phyloP scores from a whole-genome alignment of 2,329 filamentous ascomycete genomes.

The Ceratocystis cacaofunesta region DNA sequence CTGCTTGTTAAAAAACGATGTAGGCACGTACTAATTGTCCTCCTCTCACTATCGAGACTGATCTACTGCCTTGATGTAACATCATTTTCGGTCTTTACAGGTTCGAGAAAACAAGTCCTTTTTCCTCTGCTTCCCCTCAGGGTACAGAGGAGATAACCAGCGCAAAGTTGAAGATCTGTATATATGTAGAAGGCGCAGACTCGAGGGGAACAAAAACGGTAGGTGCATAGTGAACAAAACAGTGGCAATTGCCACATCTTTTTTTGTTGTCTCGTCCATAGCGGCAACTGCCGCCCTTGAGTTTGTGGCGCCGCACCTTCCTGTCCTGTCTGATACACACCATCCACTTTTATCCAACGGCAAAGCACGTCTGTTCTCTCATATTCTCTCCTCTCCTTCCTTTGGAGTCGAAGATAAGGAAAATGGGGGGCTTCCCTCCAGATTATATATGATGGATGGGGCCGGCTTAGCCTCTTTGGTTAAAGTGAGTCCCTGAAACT shows the following conservation, averaged over 20 bases:
- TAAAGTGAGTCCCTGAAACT: background rate
- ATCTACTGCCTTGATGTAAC: background rate
- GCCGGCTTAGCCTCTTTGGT: too few relatives aligned
- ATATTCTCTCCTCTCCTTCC: background rate
- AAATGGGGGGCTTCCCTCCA: background rate
- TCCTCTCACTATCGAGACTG: background rate
- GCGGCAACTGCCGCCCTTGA: background rate
- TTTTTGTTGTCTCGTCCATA: background rate
- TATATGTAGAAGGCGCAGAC: background rate
- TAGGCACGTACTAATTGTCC: too few relatives aligned
- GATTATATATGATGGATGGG: background rate
- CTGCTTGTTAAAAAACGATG: too few relatives aligned
- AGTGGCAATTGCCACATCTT: background rate
- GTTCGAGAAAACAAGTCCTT: background rate
- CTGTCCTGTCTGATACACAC: background rate
- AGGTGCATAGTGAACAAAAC: background rate
- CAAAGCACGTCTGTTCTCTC: background rate
- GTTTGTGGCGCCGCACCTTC: background rate
- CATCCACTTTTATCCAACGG: background rate
- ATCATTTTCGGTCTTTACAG: background rate
- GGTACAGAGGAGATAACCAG: background rate
- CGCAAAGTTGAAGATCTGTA: background rate
- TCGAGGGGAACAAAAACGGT: background rate
- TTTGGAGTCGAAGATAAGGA: background rate
- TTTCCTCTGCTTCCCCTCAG: background rate